Evolutionary conservation across 768 basidiomycete species (phyloP).

Genomic region (Russula emetica): DNA sequence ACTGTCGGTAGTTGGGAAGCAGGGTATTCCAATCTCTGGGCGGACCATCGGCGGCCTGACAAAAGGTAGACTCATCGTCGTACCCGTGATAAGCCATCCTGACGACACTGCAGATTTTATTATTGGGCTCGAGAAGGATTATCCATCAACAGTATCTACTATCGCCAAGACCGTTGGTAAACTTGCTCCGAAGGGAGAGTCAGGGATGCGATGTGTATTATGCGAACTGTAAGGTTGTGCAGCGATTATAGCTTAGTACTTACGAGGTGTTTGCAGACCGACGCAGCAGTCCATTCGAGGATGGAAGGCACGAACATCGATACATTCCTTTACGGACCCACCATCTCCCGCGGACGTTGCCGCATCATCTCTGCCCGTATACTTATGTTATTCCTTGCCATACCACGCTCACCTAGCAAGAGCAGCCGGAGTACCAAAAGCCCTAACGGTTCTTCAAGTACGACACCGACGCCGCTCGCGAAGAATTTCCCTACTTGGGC

Average conservation of each 20-base stretch:
- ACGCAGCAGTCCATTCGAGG: constrained; percentile 59
- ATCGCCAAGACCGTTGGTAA: constrained; percentile 79
- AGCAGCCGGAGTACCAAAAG: constrained; percentile 42
- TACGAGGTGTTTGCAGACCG: constrained; percentile 42
- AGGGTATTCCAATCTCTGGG: constrained; percentile 43
- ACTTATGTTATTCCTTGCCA: constrained; percentile 66
- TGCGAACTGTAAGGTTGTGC: constrained; percentile 53
- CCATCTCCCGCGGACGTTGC: constrained; percentile 14
- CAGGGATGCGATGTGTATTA: constrained; percentile 49
- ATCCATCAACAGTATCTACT: constrained; percentile 82
- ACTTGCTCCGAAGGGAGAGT: constrained; percentile 58
- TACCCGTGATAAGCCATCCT: neutral
- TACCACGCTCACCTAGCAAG: constrained; percentile 55
- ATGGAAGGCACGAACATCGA: constrained; percentile 74
- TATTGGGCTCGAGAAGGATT: constrained; percentile 72
- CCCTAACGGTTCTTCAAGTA: constrained; percentile 13
- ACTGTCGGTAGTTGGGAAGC: constrained; percentile 49
- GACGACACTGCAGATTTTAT: constrained; percentile 58
- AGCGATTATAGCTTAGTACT: neutral
- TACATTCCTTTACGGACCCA: constrained; percentile 48
- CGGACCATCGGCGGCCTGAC: constrained; percentile 65
- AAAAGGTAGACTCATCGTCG: constrained; percentile 45
- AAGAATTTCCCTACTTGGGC: constrained; percentile 30
- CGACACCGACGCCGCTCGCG: neutral
- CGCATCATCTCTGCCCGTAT: constrained; percentile 35